Evolutionary conservation across 148 eudicot genomes (phyloP).

Genomic region (Heliosperma pusillum): DNA sequence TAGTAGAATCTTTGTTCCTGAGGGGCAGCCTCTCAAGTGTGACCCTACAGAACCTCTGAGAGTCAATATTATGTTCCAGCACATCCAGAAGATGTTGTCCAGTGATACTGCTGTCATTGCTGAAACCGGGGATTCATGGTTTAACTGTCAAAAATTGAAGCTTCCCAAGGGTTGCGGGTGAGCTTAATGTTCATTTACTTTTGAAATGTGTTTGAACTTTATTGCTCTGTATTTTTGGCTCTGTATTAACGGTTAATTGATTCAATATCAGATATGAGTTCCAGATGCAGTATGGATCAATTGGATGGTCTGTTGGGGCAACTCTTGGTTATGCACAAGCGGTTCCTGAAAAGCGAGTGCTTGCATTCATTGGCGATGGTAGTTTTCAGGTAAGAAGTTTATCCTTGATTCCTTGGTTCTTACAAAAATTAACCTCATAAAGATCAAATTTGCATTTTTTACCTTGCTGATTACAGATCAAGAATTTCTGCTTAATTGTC

Average conservation of each 20-base stretch:
- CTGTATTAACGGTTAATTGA: not conserved
- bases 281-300: conserved; percentile 89
- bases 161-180: conserved; percentile 73
- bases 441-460: not conserved
- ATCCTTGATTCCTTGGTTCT: not conserved
- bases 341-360: conserved; percentile 61
- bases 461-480: not conserved
- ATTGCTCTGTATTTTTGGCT: not conserved
- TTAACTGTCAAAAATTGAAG: conserved; percentile 68
- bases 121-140: conserved; percentile 81
- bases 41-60: conserved; percentile 59
- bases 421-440: not conserved
- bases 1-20: conserved; percentile 62
- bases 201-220: not conserved
- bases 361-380: conserved; percentile 95
- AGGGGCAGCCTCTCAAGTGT: conserved; percentile 48
- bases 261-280: conserved; percentile 55
- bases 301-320: conserved; percentile 98
- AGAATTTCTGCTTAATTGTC: not conserved
- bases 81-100: conserved; percentile 63
- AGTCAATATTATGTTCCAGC: conserved; percentile 66
- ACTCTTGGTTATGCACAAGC: conserved; percentile 98
- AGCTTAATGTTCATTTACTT: conserved; percentile 8
- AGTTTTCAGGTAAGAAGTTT: conserved; percentile 73
- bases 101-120: conserved; percentile 68